These are phyloP conservation scores for Neofusicoccum sp. DNA, from an alignment of 2,329 filamentous ascomycete genomes.

Conservation along the genomic window DNA sequence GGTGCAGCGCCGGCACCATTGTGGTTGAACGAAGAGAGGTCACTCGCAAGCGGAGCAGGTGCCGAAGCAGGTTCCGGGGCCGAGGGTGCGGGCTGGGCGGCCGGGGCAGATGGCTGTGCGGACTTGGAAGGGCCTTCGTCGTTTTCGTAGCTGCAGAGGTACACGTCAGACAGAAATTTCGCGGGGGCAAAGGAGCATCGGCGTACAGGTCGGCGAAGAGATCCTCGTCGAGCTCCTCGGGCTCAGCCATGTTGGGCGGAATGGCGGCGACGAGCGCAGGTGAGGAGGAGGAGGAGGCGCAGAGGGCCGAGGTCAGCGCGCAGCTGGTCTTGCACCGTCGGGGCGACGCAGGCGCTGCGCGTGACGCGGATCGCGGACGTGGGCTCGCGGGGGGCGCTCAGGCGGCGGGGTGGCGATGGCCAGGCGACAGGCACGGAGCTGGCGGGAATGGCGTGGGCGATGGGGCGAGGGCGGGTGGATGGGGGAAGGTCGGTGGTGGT, in stretches of 20 bases:
- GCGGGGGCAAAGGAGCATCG: slow-evolving; percentile 27
- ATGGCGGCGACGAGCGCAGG: slow-evolving; percentile 3
- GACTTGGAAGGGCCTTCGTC: slow-evolving; percentile 41
- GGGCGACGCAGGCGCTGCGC: slow-evolving; percentile 1
- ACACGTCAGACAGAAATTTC: slow-evolving; percentile 9
- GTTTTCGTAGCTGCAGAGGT: slow-evolving; percentile 37
- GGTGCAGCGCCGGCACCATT: neutral
- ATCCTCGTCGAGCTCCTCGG: slow-evolving; percentile 86
- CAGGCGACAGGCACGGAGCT: neutral
- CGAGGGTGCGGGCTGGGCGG: slow-evolving; percentile 16
- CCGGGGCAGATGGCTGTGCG: slow-evolving; percentile 26
- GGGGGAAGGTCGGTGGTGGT: slow-evolving; percentile 10
- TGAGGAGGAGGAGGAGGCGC: neutral
- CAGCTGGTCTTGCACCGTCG: slow-evolving; percentile 6
- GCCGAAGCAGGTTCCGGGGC: slow-evolving; percentile 28
- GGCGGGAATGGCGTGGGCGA: slow-evolving; percentile 13
- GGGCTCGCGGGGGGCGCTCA: neutral
- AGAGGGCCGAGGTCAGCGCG: slow-evolving; percentile 11
- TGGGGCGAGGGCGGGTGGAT: slow-evolving; percentile 5
- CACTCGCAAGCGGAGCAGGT: slow-evolving; percentile 24
- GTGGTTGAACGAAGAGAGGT: neutral
- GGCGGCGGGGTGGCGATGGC: neutral
- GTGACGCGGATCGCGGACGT: neutral
- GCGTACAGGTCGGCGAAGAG: slow-evolving; percentile 94
- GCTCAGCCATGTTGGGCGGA: slow-evolving; percentile 68